Conservation (phyloP, 228 moss, liverwort and hornwort genomes). For the Sphagnum fallax region DNA sequence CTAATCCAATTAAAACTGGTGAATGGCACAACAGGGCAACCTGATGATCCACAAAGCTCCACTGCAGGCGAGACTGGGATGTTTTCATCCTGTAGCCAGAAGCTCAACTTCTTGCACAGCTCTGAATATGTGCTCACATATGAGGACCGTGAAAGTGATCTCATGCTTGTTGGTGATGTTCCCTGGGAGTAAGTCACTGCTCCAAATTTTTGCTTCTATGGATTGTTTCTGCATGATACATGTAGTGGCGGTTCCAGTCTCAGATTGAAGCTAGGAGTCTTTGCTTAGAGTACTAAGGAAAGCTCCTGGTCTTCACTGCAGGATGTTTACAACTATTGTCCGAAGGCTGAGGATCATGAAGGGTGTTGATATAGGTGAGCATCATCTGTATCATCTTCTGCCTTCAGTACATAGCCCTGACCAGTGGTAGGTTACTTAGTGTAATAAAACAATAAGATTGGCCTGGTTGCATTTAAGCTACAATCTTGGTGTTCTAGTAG, state of each 20-base stretch:
- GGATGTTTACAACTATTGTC: slow-evolving; percentile 75
- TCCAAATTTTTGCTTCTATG: not conserved
- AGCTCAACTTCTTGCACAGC: slow-evolving; percentile 64
- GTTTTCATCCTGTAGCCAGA: slow-evolving; percentile 32
- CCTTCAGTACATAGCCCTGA: not conserved
- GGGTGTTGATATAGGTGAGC: slow-evolving; percentile 73
- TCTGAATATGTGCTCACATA: slow-evolving; percentile 82
- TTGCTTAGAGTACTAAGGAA: not conserved
- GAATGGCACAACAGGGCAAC: slow-evolving; percentile 32
- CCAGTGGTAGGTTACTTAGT: not conserved
- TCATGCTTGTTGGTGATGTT: slow-evolving; percentile 98
- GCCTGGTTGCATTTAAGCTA: not conserved
- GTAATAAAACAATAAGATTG: not conserved
- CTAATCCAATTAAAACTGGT: not conserved
- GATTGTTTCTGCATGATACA: not conserved
- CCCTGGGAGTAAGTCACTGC: slow-evolving; percentile 76
- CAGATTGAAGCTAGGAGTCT: not conserved
- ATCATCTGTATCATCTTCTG: not conserved
- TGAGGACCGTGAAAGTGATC: slow-evolving; percentile 83
- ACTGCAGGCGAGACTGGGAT: slow-evolving; percentile 28
- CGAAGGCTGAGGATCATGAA: slow-evolving; percentile 95
- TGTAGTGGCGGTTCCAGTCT: not conserved
- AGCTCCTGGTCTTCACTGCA: slow-evolving; percentile 16
- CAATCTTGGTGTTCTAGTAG: not conserved
- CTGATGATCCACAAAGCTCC: slow-evolving; percentile 23